A percentile compares a stretch with the other conserved stretches of the same genome.
phyloP scores from a whole-genome alignment of 2,329 filamentous ascomycete species.

The Epicoccum nigrum region DNA sequence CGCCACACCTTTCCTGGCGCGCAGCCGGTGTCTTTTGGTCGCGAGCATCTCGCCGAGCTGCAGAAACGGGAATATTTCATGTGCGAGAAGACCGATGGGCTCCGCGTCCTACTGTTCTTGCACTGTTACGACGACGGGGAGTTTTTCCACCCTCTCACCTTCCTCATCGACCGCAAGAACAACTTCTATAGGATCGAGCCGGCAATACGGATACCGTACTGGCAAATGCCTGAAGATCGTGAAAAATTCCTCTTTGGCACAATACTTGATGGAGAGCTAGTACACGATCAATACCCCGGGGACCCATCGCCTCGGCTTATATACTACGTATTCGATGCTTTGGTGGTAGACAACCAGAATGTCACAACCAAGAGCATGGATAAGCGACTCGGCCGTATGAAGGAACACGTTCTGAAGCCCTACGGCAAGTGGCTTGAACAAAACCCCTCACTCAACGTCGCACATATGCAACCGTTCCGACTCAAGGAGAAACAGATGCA shows the following conservation, averaged over 20 bases:
- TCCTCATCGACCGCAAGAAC: constrained; percentile 97
- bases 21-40: constrained; percentile 90
- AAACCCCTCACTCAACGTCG: constrained; percentile 59
- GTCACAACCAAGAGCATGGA: constrained; percentile 82
- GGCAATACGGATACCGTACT: constrained; percentile 79
- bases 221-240: constrained; percentile 61
- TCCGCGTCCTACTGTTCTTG: constrained; percentile 93
- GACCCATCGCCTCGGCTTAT: constrained; percentile 71
- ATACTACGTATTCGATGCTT: constrained; percentile 92
- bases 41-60: constrained; percentile 82
- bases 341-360: constrained; percentile 77
- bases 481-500: constrained; percentile 90
- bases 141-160: constrained; percentile 63
- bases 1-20: constrained; percentile 80
- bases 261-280: constrained; percentile 89
- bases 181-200: constrained; percentile 87
- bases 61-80: constrained; percentile 89
- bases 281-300: constrained; percentile 74
- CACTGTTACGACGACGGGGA: constrained; percentile 63
- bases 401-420: constrained; percentile 74
- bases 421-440: constrained; percentile 65
- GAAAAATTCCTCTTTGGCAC: constrained; percentile 76
- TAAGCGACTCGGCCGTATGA: constrained; percentile 87
- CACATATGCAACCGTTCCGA: constrained; percentile 68
- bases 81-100: constrained; percentile 97